A percentile compares a stretch with the other conserved stretches of the same genome.
Evolutionary conservation across 768 basidiomycete genomes (phyloP).

Genomic region (Boletus bicolor): DNA sequence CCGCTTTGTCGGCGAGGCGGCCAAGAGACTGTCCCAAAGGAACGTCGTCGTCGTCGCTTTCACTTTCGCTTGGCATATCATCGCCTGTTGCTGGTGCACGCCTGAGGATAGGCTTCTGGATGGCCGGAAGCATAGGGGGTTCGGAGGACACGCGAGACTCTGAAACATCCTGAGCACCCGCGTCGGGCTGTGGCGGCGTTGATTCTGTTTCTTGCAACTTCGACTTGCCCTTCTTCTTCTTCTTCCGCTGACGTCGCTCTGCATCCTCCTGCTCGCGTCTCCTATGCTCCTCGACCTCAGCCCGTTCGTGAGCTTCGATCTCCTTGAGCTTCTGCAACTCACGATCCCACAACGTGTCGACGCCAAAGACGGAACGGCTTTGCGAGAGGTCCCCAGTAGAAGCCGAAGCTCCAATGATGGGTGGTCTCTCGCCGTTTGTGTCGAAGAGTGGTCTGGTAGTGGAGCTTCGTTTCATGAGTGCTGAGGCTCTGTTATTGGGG

Average conservation of each 20-base stretch:
- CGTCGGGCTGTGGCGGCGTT: slow-evolving; percentile 22
- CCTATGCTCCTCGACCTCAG: slow-evolving; percentile 51
- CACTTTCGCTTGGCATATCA: slow-evolving; percentile 50
- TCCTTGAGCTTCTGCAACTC: slow-evolving; percentile 79
- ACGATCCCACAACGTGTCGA: slow-evolving; percentile 89
- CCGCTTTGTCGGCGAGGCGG: slow-evolving; percentile 19
- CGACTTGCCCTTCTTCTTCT: slow-evolving; percentile 42
- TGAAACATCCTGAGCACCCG: slow-evolving; percentile 33
- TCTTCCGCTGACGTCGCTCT: slow-evolving; percentile 30
- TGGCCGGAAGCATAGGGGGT: slow-evolving; percentile 33
- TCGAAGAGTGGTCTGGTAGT: slow-evolving; percentile 64
- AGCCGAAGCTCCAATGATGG: slow-evolving; percentile 31
- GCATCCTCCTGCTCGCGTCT: slow-evolving; percentile 46
- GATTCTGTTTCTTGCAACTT: slow-evolving; percentile 44
- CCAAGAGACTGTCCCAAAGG: slow-evolving; percentile 21
- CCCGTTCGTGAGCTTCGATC: slow-evolving; percentile 68
- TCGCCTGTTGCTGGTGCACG: slow-evolving; percentile 32
- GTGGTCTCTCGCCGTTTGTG: slow-evolving; percentile 44
- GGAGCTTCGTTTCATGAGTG: slow-evolving; percentile 48
- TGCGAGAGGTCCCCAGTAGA: slow-evolving; percentile 36
- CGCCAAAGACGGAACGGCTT: slow-evolving; percentile 85
- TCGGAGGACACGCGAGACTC: slow-evolving; percentile 18
- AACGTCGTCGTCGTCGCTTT: slow-evolving; percentile 43
- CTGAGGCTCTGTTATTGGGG: slow-evolving; percentile 41
- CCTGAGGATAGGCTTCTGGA: slow-evolving; percentile 33